Base-by-base conservation (phyloP, 169 alveolate genomes). In the Pseudocohnilembus persalinus region DNA sequence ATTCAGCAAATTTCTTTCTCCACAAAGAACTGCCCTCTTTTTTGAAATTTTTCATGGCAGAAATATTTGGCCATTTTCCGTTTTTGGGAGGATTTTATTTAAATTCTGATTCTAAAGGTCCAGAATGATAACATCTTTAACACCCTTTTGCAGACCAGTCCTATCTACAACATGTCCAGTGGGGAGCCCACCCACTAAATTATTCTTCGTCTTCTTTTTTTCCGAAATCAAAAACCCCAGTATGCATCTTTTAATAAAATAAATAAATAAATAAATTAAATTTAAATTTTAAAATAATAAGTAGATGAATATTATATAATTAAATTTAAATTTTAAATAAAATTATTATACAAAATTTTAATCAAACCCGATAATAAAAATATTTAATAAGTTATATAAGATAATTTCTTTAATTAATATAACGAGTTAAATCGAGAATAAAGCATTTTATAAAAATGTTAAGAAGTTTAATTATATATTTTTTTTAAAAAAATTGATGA, bases 151-250 rank as follows among this genome's bases (percentile, higher is more conserved):
- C 92, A 63, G 81, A 92, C 98, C 98, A 96, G 29, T 88, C 94
- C 74, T 90, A 81, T 74, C 96, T 93, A 77, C 98, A 96, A 88
- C 98, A 96, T 34, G 97, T 94, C 98, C 98, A 96, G 81, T 93
- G 96, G 64, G 96, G 95, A 29, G 76, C 84, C 94, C 95, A 93
- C 26, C 68, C 20, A 11, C 68, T 20, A 49, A 20, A 11, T 4
- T 4, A 20, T 4, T 49, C 68, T 49, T 20, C 20, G 20, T 4
- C 68, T 49, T 49, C 68, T 49, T 49, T 49, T n/a, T 31, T 78
- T 29, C 94, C 93, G 82, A 91, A 91, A 83, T 91, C 93, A 81
- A 88, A 91, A 20, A 88, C 90, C 1, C 94, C 94, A 11, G 92
- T 90, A 78, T 91, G 94, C 81, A 85, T 88, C 29, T 77, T 85